Conservation (phyloP, 2,329 filamentous ascomycete genomes). For the Aureobasidium mangrovei region DNA sequence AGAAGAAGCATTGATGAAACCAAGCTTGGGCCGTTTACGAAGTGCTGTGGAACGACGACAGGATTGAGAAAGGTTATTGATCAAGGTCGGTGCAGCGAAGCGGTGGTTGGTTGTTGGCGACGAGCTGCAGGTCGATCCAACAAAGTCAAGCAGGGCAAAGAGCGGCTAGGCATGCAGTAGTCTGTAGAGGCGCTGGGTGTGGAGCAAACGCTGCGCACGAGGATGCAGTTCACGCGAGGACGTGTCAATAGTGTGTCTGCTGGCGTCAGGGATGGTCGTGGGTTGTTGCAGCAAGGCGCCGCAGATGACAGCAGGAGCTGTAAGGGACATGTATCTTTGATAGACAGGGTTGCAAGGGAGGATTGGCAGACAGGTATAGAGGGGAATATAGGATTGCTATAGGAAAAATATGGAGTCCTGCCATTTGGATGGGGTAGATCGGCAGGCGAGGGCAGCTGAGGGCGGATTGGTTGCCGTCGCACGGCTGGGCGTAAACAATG, state of each 20-base stretch:
- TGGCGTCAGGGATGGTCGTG: background rate
- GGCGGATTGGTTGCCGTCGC: background rate
- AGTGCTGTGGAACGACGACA: conserved; percentile 23
- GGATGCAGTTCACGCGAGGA: conserved; percentile 1
- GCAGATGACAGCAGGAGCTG: background rate
- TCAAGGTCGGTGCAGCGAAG: conserved; percentile 35
- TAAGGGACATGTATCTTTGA: background rate
- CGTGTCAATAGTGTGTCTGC: background rate
- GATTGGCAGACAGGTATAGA: background rate
- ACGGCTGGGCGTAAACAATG: conserved; percentile 1
- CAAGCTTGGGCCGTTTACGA: conserved; percentile 20
- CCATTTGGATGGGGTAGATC: background rate
- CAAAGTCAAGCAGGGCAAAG: background rate
- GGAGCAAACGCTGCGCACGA: conserved; percentile 6
- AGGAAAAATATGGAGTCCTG: conserved; percentile 1
- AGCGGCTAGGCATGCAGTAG: background rate
- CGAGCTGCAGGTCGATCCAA: background rate
- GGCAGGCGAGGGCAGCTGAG: background rate
- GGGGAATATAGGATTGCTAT: background rate
- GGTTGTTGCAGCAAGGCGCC: background rate
- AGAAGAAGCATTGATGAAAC: conserved; percentile 19
- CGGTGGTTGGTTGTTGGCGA: background rate
- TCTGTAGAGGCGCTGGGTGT: background rate
- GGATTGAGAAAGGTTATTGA: conserved; percentile 38
- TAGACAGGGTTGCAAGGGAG: background rate